phyloP scores from a whole-genome alignment of 116 monocot species.

The Papilionanthe hybrid region DNA sequence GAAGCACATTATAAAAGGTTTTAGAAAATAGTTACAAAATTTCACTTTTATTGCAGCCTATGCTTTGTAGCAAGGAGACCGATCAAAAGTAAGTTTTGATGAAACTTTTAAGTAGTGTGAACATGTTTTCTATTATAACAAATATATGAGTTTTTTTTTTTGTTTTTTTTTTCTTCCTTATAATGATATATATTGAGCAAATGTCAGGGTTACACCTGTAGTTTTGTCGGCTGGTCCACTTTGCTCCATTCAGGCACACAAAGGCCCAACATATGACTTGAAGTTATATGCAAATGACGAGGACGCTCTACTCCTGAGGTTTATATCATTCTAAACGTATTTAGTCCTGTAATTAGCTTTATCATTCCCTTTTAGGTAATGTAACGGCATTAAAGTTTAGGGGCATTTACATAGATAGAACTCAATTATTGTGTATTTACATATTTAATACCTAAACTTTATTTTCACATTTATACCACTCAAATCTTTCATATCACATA shows the following conservation, averaged over 20 bases:
- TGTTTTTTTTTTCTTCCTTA: slow-evolving; percentile 3
- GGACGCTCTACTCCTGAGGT: slow-evolving; percentile 83
- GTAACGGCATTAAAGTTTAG: neutral
- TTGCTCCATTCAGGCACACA: slow-evolving; percentile 59
- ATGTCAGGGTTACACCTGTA: slow-evolving; percentile 19
- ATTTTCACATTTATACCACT: no score
- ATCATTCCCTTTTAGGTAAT: neutral
- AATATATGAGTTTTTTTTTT: neutral
- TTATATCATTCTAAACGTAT: slow-evolving; percentile 10
- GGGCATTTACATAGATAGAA: neutral
- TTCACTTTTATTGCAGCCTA: slow-evolving; percentile 25
- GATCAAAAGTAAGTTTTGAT: slow-evolving; percentile 33
- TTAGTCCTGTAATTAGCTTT: neutral
- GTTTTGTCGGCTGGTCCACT: slow-evolving; percentile 34
- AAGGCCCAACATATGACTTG: slow-evolving; percentile 81
- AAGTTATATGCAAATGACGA: slow-evolving; percentile 71
- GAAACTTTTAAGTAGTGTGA: neutral
- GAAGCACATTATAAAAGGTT: neutral
- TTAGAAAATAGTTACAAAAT: neutral
- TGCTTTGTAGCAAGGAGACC: slow-evolving; percentile 18
- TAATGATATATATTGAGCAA: neutral
- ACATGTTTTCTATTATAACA: slow-evolving; percentile 3
- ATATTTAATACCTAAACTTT: no score
- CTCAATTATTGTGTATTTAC: no score
- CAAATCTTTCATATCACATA: no score